phyloP scores from a whole-genome alignment of 768 basidiomycete genomes.

The Floccularia luteovirens region DNA sequence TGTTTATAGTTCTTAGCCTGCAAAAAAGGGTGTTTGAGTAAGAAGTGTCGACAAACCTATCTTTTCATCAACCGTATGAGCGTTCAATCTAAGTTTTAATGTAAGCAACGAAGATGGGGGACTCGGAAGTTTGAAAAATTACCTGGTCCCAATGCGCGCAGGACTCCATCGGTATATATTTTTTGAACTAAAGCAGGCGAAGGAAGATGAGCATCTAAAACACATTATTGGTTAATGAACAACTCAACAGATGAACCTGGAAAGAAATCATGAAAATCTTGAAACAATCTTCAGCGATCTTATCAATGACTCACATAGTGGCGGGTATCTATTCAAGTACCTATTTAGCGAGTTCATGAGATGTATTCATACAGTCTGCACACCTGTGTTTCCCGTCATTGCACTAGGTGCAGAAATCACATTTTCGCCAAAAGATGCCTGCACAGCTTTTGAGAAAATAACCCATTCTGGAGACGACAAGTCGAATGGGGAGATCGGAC shows the following conservation, averaged over 20 bases:
- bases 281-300: neutral
- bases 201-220: neutral
- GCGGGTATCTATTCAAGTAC: conserved; percentile 15
- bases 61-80: conserved; percentile 22
- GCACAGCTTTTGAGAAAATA: conserved; percentile 17
- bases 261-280: neutral
- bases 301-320: conserved; percentile 15
- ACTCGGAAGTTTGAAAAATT: neutral
- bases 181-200: conserved; percentile 10
- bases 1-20: neutral
- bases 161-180: conserved; percentile 25
- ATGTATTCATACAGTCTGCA: neutral
- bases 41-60: conserved; percentile 13
- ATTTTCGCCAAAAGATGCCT: conserved; percentile 17
- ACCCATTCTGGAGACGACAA: conserved; percentile 14
- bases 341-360: neutral
- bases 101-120: neutral
- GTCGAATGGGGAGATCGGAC: conserved; percentile 17
- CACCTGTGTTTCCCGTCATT: conserved; percentile 23
- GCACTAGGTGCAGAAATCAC: conserved; percentile 20
- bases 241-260: neutral
- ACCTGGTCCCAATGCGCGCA: conserved; percentile 17
- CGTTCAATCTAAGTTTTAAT: conserved; percentile 13
- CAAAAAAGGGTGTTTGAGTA: neutral
- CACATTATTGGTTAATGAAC: neutral